A percentile compares a stretch with the other conserved stretches of the same genome.
Conservation (phyloP, 371 early-diverging fungal genomes). For the Mortierella sp. region DNA sequence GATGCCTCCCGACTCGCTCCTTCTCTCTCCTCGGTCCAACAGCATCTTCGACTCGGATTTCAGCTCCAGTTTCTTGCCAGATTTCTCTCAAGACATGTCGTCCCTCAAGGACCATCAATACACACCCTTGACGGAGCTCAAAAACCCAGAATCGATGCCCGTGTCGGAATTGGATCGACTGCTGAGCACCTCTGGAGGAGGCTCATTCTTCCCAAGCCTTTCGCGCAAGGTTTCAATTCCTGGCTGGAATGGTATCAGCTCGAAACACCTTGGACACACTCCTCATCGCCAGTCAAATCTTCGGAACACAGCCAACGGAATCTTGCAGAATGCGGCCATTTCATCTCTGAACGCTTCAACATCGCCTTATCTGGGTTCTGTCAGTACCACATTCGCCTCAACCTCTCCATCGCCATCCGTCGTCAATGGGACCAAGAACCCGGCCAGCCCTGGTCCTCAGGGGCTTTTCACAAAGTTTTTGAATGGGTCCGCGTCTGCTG, state of each 20-base stretch:
- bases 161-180: constrained; percentile 53
- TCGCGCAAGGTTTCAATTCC: constrained; percentile 53
- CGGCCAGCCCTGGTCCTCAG: not conserved
- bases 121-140: constrained; percentile 49
- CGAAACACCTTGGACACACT: constrained; percentile 41
- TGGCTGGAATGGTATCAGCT: constrained; percentile 39
- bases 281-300: constrained; percentile 46
- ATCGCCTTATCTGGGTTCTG: constrained; percentile 19
- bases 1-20: constrained; percentile 41
- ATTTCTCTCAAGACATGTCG: constrained; percentile 35
- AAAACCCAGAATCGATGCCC: constrained; percentile 53
- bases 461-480: not conserved
- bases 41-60: constrained; percentile 51
- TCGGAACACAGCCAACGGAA: constrained; percentile 43
- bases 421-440: not conserved
- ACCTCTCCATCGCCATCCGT: not conserved
- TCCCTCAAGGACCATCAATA: constrained; percentile 46
- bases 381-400: constrained; percentile 8
- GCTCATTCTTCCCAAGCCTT: constrained; percentile 43
- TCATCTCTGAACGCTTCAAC: constrained; percentile 27
- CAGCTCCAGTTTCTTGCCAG: constrained; percentile 23
- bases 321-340: constrained; percentile 47
- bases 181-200: constrained; percentile 39
- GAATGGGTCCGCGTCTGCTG: not conserved
- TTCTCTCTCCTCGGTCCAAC: constrained; percentile 45